Evolutionary conservation across 495 filamentous ascomycete species (phyloP).

Genomic region (Mycothermus thermophilus): DNA sequence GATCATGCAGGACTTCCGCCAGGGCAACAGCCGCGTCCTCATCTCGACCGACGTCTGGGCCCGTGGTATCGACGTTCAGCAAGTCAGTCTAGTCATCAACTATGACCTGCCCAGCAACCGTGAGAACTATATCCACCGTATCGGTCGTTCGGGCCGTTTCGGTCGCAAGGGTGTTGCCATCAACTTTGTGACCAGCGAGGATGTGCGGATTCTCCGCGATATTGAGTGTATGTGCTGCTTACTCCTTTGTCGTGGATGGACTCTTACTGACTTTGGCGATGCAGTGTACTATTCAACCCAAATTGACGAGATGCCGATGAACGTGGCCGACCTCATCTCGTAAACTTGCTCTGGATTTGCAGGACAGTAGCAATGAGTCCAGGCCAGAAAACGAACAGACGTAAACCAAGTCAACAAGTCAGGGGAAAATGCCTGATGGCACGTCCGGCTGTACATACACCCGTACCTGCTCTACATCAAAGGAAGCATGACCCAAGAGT

Average conservation of each 20-base stretch:
- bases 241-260: background rate
- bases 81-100: conserved; percentile 99
- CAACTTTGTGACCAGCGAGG: conserved; percentile 98
- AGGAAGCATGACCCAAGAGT: no score
- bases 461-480: no score
- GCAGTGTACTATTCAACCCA: conserved; percentile 59
- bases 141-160: conserved; percentile 97
- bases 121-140: conserved; percentile 99
- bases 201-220: conserved; percentile 98
- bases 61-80: conserved; percentile 98
- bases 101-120: conserved; percentile 97
- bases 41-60: conserved; percentile 96
- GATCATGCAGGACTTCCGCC: conserved; percentile 99
- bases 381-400: no score
- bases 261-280: background rate
- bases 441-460: no score
- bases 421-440: no score
- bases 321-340: conserved; percentile 57
- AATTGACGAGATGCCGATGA: conserved; percentile 82
- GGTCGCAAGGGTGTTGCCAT: conserved; percentile 99
- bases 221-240: conserved; percentile 50
- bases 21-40: conserved; percentile 90
- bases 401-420: no score
- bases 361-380: no score
- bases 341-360: no score